Base-by-base conservation (phyloP, 768 basidiomycete species). In the Hericium alpestre region DNA sequence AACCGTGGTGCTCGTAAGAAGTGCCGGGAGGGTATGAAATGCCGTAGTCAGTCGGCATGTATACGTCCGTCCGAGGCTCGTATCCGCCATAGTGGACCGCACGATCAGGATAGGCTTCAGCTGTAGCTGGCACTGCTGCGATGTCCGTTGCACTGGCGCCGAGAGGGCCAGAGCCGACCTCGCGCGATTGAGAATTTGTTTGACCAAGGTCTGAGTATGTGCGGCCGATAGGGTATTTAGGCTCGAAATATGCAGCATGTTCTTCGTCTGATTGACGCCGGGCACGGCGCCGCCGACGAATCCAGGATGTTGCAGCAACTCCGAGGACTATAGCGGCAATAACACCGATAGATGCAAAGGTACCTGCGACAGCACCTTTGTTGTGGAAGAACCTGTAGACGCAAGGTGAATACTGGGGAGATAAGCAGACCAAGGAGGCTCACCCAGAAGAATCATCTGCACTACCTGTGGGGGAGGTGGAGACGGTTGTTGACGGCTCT, bases 341-440 rank as follows among this genome's bases (percentile, higher is more conserved):
- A 43, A 66, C 41, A 38, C 63, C 65, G 46, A 61, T 10, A n/a
- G 63, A 39, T 27, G 63, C 61, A 54, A 72, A 59, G 8, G 66
- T 59, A 27, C 63, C 68, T n/a, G 63, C 59, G 25, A 58, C 61
- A 1, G 59, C 59, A 5, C 11, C 59, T 18, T 57, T 56, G 23
- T 62, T 60, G 15, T n/a, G 20, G 25, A 62, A 58, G 51, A 62
- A 62, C 39, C 59, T 54, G 27, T n/a, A 25, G 25, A 5, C 32
- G 16, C 13, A 32, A 38, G 32, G 38, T 53, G 23, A 53, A n/a
- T 22, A 66, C 55, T 4, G 62, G 65, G 32, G 57, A 59, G 3
- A 64, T 23, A 32, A 37, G 4, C 13, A 23, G 51, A 37, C 3
- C 10, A 43, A 1, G 13, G 41, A 7, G 18, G 6, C 51, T 37